These are phyloP conservation scores for Sugiyamaella pinicola DNA, from an alignment of 1,139 yeast genomes.

Conservation along the genomic window DNA sequence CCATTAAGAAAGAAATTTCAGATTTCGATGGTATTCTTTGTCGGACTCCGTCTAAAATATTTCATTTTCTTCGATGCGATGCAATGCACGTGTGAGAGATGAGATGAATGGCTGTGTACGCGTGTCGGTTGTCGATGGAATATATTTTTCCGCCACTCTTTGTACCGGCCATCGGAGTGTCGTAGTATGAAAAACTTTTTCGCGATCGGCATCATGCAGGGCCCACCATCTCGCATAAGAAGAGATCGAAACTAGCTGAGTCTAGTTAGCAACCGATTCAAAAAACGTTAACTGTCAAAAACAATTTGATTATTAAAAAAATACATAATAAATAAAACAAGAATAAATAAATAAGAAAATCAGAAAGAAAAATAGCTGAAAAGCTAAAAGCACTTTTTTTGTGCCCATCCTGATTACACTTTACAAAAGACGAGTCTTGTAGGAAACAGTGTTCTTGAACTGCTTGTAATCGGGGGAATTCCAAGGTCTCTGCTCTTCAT, in stretches of 20 bases:
- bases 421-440: constrained; percentile 12
- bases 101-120: not conserved
- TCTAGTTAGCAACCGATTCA: not conserved
- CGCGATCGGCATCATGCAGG: not conserved
- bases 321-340: not conserved
- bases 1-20: too few relatives aligned
- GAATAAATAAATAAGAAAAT: not conserved
- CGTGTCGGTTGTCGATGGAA: not conserved
- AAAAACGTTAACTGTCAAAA: not conserved
- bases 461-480: constrained; percentile 17
- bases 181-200: not conserved
- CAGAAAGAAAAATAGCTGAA: not conserved
- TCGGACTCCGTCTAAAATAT: not conserved
- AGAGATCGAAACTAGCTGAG: not conserved
- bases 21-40: not conserved
- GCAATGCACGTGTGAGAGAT: not conserved
- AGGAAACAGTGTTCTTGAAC: constrained; percentile 4
- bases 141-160: not conserved
- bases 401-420: not conserved
- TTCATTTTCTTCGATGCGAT: not conserved
- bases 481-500: not conserved
- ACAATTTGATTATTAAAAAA: not conserved
- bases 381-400: not conserved
- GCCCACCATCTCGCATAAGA: not conserved
- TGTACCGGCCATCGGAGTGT: too few relatives aligned